A percentile compares a stretch with the other conserved stretches of the same genome.
Evolutionary conservation across 768 basidiomycete species (phyloP).

Genomic region (Podaxis carcinomalis): DNA sequence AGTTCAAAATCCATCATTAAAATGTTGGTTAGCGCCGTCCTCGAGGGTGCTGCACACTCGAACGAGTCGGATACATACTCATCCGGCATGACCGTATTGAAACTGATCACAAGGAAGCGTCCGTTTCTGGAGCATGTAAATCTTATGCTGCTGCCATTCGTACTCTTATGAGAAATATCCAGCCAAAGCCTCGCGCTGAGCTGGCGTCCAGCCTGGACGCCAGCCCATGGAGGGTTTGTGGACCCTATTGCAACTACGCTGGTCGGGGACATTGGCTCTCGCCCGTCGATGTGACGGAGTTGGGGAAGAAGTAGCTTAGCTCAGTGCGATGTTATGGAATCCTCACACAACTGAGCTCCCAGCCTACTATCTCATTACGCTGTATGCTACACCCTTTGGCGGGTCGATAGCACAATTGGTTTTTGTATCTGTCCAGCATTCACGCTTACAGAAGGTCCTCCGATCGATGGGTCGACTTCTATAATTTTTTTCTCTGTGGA

Average conservation of each 20-base stretch:
- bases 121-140: constrained; percentile 45
- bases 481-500: too few relatives aligned
- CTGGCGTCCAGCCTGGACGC: constrained; percentile 15
- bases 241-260: constrained; percentile 44
- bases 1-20: too few relatives aligned
- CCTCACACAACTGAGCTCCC: too few relatives aligned
- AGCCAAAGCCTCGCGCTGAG: constrained; percentile 39
- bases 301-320: not conserved
- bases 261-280: constrained; percentile 31
- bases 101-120: constrained; percentile 47
- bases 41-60: constrained; percentile 39
- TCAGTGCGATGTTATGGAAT: not conserved
- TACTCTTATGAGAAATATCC: constrained; percentile 27
- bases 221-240: constrained; percentile 48
- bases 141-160: constrained; percentile 47
- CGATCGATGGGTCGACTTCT: too few relatives aligned
- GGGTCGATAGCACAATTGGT: too few relatives aligned
- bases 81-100: constrained; percentile 57
- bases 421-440: too few relatives aligned
- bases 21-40: constrained; percentile 60
- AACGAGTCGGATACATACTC: constrained; percentile 51
- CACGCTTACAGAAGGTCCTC: too few relatives aligned
- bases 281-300: constrained; percentile 32
- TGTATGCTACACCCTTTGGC: too few relatives aligned
- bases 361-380: too few relatives aligned